These are phyloP conservation scores for Sporothrix curviconia DNA, from an alignment of 2,329 filamentous ascomycete species.

Conservation along the genomic window DNA sequence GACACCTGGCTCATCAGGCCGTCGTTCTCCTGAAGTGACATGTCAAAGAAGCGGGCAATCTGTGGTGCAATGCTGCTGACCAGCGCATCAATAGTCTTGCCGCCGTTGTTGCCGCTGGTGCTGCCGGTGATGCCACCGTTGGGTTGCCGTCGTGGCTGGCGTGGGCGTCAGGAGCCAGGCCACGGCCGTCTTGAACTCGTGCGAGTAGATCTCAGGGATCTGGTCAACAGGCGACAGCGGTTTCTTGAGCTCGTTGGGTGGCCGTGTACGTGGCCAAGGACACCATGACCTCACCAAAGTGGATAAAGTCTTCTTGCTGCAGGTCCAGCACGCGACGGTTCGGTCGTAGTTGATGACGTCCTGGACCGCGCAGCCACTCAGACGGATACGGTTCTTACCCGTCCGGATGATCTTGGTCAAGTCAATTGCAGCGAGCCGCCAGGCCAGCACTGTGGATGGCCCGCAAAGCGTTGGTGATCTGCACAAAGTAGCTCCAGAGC, in stretches of 20 bases:
- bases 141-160: constrained; percentile 31
- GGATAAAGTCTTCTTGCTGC: constrained; percentile 80
- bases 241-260: constrained; percentile 39
- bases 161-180: constrained; percentile 71
- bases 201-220: constrained; percentile 65
- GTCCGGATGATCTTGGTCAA: constrained; percentile 85
- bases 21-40: constrained; percentile 72
- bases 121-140: too few species aligned
- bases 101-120: too few species aligned
- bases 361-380: constrained; percentile 81
- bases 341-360: constrained; percentile 81
- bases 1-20: constrained; percentile 64
- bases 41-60: constrained; percentile 68
- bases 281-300: constrained; percentile 80
- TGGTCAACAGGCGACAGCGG: constrained; percentile 66
- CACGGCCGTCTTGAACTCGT: constrained; percentile 71
- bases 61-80: constrained; percentile 72
- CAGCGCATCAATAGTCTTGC: constrained; percentile 74
- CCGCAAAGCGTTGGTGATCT: constrained; percentile 82
- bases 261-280: constrained; percentile 67
- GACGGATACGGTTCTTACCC: constrained; percentile 78
- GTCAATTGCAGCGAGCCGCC: constrained; percentile 79
- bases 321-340: constrained; percentile 63
- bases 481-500: constrained; percentile 87
- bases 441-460: constrained; percentile 75